Conservation (phyloP, 805 yeast species). For the Saccharomycopsis javanensis region DNA sequence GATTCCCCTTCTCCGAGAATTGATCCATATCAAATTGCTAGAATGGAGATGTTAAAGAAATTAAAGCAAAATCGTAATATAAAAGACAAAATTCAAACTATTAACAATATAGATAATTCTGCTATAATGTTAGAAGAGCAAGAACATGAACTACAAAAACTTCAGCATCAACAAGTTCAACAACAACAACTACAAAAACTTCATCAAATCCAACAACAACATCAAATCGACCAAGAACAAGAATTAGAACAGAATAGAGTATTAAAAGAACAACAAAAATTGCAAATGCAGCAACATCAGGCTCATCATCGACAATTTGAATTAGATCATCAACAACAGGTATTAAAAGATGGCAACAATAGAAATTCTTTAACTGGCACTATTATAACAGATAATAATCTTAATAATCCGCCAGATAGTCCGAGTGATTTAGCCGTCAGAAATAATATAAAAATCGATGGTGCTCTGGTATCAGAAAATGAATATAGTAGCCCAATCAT, state of each 20-base stretch:
- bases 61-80: constrained; percentile 3
- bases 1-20: constrained; percentile 8
- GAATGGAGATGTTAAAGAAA: constrained; percentile 11
- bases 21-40: constrained; percentile 14
- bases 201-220: not conserved
- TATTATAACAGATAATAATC: not conserved
- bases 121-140: not conserved
- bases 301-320: not conserved
- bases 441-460: not conserved
- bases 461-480: not conserved
- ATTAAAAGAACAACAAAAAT: not conserved
- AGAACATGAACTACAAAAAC: not conserved
- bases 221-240: not conserved
- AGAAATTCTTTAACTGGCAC: not conserved
- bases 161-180: not conserved
- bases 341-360: not conserved
- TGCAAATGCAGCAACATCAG: not conserved
- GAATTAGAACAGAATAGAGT: not conserved
- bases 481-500: not conserved
- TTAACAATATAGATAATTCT: not conserved
- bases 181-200: not conserved
- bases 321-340: not conserved
- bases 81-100: not conserved
- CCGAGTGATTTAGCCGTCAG: not conserved
- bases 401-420: not conserved